Evolutionary conservation across 371 early-diverging fungal species (phyloP).

Genomic region (Mucor saturninus): DNA sequence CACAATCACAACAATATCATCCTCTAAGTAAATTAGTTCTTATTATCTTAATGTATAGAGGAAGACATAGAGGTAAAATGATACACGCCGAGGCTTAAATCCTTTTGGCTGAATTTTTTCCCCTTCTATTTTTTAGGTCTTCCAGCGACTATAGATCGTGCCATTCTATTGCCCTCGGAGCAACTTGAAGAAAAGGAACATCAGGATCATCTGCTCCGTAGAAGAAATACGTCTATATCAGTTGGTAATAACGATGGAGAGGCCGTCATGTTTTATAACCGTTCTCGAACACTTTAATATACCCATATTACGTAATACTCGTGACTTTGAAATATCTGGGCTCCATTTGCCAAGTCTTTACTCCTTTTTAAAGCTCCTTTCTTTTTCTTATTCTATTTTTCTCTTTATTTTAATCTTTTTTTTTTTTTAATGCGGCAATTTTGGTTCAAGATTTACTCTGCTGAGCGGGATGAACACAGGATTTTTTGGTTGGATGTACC

Average conservation of each 20-base stretch:
- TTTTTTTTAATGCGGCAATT: neutral
- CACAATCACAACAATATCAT: slow-evolving; percentile 46
- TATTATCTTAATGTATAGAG: slow-evolving; percentile 52
- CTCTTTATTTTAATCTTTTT: slow-evolving; percentile 5
- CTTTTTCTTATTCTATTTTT: slow-evolving; percentile 7
- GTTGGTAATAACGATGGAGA: slow-evolving; percentile 5
- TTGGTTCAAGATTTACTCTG: slow-evolving; percentile 12
- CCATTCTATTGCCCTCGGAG: slow-evolving; percentile 51
- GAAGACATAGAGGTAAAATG: slow-evolving; percentile 50
- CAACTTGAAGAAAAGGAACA: slow-evolving; percentile 35
- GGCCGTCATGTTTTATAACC: slow-evolving; percentile 20
- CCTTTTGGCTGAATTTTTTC: neutral
- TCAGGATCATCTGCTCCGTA: slow-evolving; percentile 21
- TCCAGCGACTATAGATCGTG: slow-evolving; percentile 54
- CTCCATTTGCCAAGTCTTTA: slow-evolving; percentile 6
- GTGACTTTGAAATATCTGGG: slow-evolving; percentile 10
- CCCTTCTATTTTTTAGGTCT: slow-evolving; percentile 26
- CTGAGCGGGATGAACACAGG: slow-evolving; percentile 2
- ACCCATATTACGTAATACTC: neutral
- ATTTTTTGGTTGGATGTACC: slow-evolving; percentile 2
- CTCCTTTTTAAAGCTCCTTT: slow-evolving; percentile 1
- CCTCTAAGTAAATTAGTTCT: slow-evolving; percentile 46
- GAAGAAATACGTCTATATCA: slow-evolving; percentile 27
- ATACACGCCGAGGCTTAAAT: neutral
- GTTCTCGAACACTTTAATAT: slow-evolving; percentile 9